Conservation (phyloP, 2,329 filamentous ascomycete genomes). For the Grosmannia clavigera region DNA sequence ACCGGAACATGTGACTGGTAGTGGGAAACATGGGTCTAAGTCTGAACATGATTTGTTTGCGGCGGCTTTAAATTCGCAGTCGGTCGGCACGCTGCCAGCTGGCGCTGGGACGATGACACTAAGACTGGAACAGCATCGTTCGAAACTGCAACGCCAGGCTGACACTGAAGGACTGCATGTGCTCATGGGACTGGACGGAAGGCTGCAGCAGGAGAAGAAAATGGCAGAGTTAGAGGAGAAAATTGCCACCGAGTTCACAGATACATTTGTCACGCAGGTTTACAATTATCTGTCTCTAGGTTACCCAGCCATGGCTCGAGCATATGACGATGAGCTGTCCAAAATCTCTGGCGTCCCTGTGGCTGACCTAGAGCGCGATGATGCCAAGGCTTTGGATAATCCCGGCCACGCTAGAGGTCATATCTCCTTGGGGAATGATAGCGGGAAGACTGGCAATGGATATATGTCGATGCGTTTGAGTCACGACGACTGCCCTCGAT, state of each 20-base stretch:
- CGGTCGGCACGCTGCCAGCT: slow-evolving; percentile 13
- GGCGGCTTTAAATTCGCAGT: neutral
- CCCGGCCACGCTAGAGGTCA: slow-evolving; percentile 50
- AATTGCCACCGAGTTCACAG: slow-evolving; percentile 58
- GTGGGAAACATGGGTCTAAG: neutral
- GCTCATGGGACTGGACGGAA: slow-evolving; percentile 39
- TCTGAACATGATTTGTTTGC: neutral
- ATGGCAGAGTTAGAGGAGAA: slow-evolving; percentile 38
- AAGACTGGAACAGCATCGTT: slow-evolving; percentile 7
- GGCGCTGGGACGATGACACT: neutral
- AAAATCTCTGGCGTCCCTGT: slow-evolving; percentile 64
- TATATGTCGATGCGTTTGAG: slow-evolving; percentile 14
- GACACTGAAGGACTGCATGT: slow-evolving; percentile 26
- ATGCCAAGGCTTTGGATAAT: slow-evolving; percentile 39
- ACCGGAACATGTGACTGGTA: slow-evolving; percentile 12
- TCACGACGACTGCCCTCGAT: slow-evolving; percentile 52
- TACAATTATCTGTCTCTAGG: slow-evolving; percentile 94
- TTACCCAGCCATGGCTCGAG: slow-evolving; percentile 72
- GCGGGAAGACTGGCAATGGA: neutral
- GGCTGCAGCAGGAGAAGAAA: slow-evolving; percentile 35
- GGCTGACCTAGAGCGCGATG: slow-evolving; percentile 58
- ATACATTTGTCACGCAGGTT: slow-evolving; percentile 83
- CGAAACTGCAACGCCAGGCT: slow-evolving; percentile 15
- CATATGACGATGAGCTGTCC: slow-evolving; percentile 74
- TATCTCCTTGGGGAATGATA: slow-evolving; percentile 51